Evolutionary conservation across 805 yeast genomes (phyloP), one percentile per base, ranked within the genome.

Genomic region (Ogataea saltuana): DNA sequence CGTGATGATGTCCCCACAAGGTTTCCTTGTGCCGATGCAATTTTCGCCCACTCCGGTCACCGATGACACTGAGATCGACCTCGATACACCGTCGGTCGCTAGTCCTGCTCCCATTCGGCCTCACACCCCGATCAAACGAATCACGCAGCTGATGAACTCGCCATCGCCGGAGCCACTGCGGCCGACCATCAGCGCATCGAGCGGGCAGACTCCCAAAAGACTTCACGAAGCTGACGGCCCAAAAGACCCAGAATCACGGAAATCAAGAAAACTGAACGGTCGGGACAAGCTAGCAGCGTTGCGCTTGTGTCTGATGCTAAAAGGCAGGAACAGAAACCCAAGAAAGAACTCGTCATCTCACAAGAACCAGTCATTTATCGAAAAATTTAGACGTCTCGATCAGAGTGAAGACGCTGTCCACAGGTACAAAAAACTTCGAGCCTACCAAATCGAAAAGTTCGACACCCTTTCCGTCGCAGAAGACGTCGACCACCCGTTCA

Each of bases 1-100:
- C 4, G 50, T 60, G 34, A 46, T 60, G 53, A 58, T 60, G 64
- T 53, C 65, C 9, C 65, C 65, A 0, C 53, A 56, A 30, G 65
- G 65, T 2, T 48, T 47, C 17, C 33, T 60, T 18, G 54, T 55
- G 21, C 65, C 65, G 2, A 52, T 60, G 58, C 60, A 57, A 31
- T 52, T 48, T 32, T 51, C 52, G 9, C 49, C 46, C 17, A 46
- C 49, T 17, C 53, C 53, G n/a, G 39, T 42, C 12, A 26, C 38
- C 19, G 44, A 37, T 16, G 48, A 31, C 16, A 33, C 31, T 29
- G 36, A 37, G 23, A 34, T 12, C 8, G n/a, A 28, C 4, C 30
- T 33, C 4, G 40, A 41, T n/a, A n/a, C n/a, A n/a, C n/a, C n/a
- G n/a, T n/a, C n/a, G n/a, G 16, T 15, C 7, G 32, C 21, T 9